A percentile compares a stretch with the other conserved stretches of the same genome.
phyloP scores from a whole-genome alignment of 495 filamentous ascomycete genomes.

The Penicillium bialowiezense region DNA sequence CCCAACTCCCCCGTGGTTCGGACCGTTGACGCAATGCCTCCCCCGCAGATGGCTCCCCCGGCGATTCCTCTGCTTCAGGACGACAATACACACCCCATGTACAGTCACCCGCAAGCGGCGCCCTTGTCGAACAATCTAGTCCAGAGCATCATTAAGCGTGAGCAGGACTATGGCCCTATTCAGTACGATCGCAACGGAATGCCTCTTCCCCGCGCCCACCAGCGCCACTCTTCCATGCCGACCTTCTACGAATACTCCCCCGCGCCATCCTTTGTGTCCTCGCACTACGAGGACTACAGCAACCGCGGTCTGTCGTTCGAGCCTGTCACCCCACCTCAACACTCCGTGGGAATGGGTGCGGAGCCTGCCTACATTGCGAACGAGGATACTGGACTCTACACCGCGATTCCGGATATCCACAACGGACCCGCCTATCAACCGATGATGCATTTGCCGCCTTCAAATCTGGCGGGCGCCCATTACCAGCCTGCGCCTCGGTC shows the following conservation, averaged over 20 bases:
- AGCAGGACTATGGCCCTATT: conserved; percentile 69
- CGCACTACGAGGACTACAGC: conserved; percentile 96
- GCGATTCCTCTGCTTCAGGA: conserved; percentile 77
- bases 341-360: conserved; percentile 68
- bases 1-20: conserved; percentile 83
- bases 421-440: conserved; percentile 58
- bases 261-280: conserved; percentile 94
- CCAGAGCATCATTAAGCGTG: conserved; percentile 74
- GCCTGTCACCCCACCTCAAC: conserved; percentile 92
- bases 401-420: conserved; percentile 82
- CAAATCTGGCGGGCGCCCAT: conserved; percentile 73
- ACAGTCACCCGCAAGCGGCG: conserved; percentile 60
- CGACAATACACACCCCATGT: conserved; percentile 74
- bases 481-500: conserved; percentile 65
- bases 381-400: conserved; percentile 94
- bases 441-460: conserved; percentile 88
- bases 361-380: conserved; percentile 98
- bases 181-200: conserved; percentile 93
- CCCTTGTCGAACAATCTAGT: conserved; percentile 58
- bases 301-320: conserved; percentile 94
- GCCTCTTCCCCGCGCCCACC: conserved; percentile 73
- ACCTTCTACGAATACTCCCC: conserved; percentile 97
- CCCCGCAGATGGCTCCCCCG: conserved; percentile 67
- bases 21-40: conserved; percentile 84
- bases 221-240: conserved; percentile 95